Percentiles rank a stretch among this genome's conserved stretches.
phyloP scores from a whole-genome alignment of 768 basidiomycete genomes.

The Agrocybe praecox region DNA sequence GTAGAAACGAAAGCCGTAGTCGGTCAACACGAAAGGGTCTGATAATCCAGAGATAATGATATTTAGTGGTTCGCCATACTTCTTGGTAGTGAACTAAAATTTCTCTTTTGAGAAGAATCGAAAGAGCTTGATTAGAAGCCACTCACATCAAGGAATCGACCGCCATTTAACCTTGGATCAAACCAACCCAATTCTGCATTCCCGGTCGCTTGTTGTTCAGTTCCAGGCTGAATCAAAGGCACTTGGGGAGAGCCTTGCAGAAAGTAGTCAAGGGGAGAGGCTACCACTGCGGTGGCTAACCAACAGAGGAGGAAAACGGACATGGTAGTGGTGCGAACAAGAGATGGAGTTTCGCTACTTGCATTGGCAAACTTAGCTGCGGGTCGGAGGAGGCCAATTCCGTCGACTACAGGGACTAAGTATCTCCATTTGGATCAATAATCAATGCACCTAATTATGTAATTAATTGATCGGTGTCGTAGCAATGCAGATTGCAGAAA shows the following conservation, averaged over 20 bases:
- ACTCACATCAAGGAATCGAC: slow-evolving; percentile 75
- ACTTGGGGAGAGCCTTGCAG: slow-evolving; percentile 15
- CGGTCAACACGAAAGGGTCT: slow-evolving; percentile 80
- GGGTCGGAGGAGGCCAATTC: slow-evolving; percentile 19
- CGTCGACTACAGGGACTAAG: slow-evolving; percentile 1
- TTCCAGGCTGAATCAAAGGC: slow-evolving; percentile 8
- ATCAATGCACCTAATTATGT: too few species aligned
- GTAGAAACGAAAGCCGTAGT: slow-evolving; percentile 68
- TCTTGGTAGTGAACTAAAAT: slow-evolving; percentile 61
- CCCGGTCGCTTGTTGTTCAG: background rate
- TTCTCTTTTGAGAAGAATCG: slow-evolving; percentile 1
- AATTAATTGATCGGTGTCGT: background rate
- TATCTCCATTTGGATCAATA: background rate
- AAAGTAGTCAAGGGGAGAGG: slow-evolving; percentile 17
- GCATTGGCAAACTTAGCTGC: slow-evolving; percentile 10
- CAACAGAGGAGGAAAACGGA: slow-evolving; percentile 20
- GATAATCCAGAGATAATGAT: slow-evolving; percentile 79
- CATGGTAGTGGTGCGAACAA: slow-evolving; percentile 13
- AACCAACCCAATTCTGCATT: slow-evolving; percentile 38
- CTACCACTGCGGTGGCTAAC: slow-evolving; percentile 15
- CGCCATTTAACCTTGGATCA: slow-evolving; percentile 77
- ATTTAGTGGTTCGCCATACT: slow-evolving; percentile 81
- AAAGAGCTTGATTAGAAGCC: background rate
- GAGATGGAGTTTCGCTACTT: slow-evolving; percentile 8
- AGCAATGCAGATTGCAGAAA: background rate